These are phyloP conservation scores for Xylaria flabelliformis DNA, from an alignment of 495 filamentous ascomycete species.

Conservation along the genomic window DNA sequence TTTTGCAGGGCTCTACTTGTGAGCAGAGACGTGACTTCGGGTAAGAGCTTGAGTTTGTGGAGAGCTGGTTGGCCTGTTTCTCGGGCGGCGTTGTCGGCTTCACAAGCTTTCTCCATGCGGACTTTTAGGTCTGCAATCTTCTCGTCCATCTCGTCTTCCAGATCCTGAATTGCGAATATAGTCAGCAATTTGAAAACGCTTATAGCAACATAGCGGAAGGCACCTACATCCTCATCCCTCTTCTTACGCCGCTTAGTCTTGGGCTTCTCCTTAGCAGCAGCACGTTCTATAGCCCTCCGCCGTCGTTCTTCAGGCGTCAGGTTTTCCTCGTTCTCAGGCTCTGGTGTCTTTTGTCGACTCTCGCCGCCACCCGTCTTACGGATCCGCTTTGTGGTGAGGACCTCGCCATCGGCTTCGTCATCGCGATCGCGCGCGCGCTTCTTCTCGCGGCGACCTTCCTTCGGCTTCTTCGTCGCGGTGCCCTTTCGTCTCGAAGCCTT, in stretches of 20 bases:
- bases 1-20: slow-evolving; percentile 86
- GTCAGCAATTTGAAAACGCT: background rate
- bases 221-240: slow-evolving; percentile 86
- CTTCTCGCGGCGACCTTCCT: slow-evolving; percentile 81
- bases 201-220: background rate
- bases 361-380: slow-evolving; percentile 43
- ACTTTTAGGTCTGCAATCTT: slow-evolving; percentile 87
- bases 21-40: slow-evolving; percentile 85
- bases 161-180: slow-evolving; percentile 62
- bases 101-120: slow-evolving; percentile 90
- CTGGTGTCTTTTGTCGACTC: slow-evolving; percentile 55
- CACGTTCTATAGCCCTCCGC: slow-evolving; percentile 78
- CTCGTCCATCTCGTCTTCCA: slow-evolving; percentile 86
- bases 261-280: slow-evolving; percentile 74
- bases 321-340: slow-evolving; percentile 70
- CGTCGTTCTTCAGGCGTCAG: slow-evolving; percentile 72
- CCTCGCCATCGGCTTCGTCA: slow-evolving; percentile 64
- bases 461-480: slow-evolving; percentile 69
- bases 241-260: slow-evolving; percentile 74
- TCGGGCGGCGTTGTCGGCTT: slow-evolving; percentile 81
- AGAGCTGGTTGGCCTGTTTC: slow-evolving; percentile 78
- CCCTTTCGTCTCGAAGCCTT: slow-evolving; percentile 82
- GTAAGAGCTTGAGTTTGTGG: slow-evolving; percentile 93
- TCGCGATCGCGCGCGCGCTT: slow-evolving; percentile 63
- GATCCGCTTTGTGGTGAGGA: slow-evolving; percentile 53